Conservation (phyloP, 495 filamentous ascomycete species). For the Saxophila tyrrhenica region DNA sequence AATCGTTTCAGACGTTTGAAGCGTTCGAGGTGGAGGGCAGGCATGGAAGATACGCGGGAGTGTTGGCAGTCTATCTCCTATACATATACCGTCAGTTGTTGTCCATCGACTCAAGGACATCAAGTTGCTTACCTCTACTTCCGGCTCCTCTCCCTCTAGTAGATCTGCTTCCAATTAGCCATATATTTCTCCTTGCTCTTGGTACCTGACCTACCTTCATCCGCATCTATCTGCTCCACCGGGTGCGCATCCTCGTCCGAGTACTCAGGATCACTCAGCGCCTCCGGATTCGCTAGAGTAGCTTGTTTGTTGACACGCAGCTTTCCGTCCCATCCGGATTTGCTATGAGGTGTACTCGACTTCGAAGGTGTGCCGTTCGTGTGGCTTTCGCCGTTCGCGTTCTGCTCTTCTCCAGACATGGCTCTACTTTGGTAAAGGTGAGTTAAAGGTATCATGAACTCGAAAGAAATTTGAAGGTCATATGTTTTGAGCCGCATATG, state of each 20-base stretch:
- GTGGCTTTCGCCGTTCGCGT: neutral
- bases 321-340: slow-evolving; percentile 80
- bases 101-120: neutral
- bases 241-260: slow-evolving; percentile 71
- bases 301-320: slow-evolving; percentile 59
- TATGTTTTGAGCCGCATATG: no score
- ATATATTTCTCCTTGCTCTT: no score
- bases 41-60: slow-evolving; percentile 67
- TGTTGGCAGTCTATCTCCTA: slow-evolving; percentile 87
- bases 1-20: slow-evolving; percentile 67
- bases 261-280: slow-evolving; percentile 69
- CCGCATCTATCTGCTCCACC: slow-evolving; percentile 64
- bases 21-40: slow-evolving; percentile 65
- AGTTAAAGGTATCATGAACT: no score
- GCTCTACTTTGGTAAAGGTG: no score
- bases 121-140: slow-evolving; percentile 39
- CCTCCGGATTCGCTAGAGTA: slow-evolving; percentile 59
- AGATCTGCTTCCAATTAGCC: slow-evolving; percentile 41
- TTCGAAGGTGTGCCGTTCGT: neutral
- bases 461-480: no score
- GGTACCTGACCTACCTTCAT: slow-evolving; percentile 68
- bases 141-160: slow-evolving; percentile 50
- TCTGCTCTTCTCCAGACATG: neutral
- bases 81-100: neutral
- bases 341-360: slow-evolving; percentile 15